These are phyloP conservation scores for Trypanosoma conorhini DNA, from an alignment of 208 protist species.

Conservation along the genomic window DNA sequence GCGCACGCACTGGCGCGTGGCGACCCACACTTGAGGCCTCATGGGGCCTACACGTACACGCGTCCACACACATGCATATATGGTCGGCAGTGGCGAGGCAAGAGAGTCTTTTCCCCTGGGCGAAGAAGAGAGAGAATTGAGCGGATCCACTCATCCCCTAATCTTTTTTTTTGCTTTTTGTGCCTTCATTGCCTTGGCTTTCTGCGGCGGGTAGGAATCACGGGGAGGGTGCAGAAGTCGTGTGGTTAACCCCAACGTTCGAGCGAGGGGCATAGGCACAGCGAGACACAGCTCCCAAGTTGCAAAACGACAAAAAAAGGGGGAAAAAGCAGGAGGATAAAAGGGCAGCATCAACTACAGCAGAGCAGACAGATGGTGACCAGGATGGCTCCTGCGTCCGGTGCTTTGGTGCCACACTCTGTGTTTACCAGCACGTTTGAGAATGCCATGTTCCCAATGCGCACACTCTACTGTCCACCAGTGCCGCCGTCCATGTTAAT, in stretches of 20 bases:
- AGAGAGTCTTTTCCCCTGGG: too few species aligned
- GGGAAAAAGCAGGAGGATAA: constrained; percentile 6
- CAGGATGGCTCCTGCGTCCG: neutral
- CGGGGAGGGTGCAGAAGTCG: neutral
- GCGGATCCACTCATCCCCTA: neutral
- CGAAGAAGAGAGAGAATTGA: constrained; percentile 6
- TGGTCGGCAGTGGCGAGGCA: too few species aligned
- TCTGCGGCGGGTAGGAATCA: neutral
- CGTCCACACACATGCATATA: too few species aligned
- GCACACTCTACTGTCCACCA: constrained; percentile 66
- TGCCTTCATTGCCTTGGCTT: neutral
- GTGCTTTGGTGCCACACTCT: constrained; percentile 5
- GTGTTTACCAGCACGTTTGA: constrained; percentile 42
- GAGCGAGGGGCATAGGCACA: neutral
- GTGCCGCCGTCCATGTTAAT: constrained; percentile 60
- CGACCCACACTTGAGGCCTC: neutral
- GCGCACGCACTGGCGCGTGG: neutral
- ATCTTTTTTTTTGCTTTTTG: constrained; percentile 3
- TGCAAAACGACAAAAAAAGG: neutral
- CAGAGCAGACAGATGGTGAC: constrained; percentile 15
- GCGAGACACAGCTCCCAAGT: neutral
- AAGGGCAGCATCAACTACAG: neutral
- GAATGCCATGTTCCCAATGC: constrained; percentile 62
- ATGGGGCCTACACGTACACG: too few species aligned
- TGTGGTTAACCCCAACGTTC: neutral